Percentiles rank a stretch among this genome's conserved stretches.
These are phyloP conservation scores for Globisporangium heterothallicum DNA, from an alignment of 352 stramenopile species.

Conservation along the genomic window DNA sequence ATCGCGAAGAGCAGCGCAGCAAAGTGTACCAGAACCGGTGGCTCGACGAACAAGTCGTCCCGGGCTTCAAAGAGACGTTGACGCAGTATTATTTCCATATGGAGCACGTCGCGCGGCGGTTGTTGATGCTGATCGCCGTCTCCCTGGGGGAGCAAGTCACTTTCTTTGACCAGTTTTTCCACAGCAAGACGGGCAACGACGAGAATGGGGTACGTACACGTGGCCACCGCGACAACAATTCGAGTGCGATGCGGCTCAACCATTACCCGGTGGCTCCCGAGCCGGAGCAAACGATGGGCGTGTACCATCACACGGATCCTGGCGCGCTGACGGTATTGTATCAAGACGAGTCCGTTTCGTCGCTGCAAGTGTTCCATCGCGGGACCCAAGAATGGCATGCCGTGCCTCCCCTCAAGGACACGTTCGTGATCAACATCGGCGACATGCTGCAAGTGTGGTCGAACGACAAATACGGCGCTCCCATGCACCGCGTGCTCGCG, in stretches of 20 bases:
- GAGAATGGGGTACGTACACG: constrained; percentile 18
- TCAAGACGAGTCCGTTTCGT: constrained; percentile 56
- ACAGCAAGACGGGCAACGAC: constrained; percentile 14
- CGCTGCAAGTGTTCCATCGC: constrained; percentile 49
- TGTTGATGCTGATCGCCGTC: constrained; percentile 57
- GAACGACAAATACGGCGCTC: constrained; percentile 37
- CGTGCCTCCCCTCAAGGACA: constrained; percentile 40
- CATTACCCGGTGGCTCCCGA: constrained; percentile 78
- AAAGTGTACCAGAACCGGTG: constrained; percentile 89
- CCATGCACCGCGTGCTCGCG: constrained; percentile 32
- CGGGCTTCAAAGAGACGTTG: constrained; percentile 51
- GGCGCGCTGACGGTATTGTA: constrained; percentile 54
- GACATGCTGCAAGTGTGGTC: constrained; percentile 63
- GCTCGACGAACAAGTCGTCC: constrained; percentile 35
- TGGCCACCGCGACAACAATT: constrained; percentile 28
- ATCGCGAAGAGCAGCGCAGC: no score
- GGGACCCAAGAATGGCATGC: constrained; percentile 37
- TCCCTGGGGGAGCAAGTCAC: constrained; percentile 36
- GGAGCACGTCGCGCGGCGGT: constrained; percentile 40
- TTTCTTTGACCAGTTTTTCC: constrained; percentile 65
- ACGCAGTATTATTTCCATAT: constrained; percentile 40
- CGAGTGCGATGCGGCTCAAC: constrained; percentile 86
- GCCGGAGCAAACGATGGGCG: constrained; percentile 40
- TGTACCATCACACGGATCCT: constrained; percentile 58
- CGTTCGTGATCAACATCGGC: constrained; percentile 59